These are phyloP conservation scores for Cryptosporidium andersoni DNA, from an alignment of 169 alveolate genomes.

Conservation along the genomic window DNA sequence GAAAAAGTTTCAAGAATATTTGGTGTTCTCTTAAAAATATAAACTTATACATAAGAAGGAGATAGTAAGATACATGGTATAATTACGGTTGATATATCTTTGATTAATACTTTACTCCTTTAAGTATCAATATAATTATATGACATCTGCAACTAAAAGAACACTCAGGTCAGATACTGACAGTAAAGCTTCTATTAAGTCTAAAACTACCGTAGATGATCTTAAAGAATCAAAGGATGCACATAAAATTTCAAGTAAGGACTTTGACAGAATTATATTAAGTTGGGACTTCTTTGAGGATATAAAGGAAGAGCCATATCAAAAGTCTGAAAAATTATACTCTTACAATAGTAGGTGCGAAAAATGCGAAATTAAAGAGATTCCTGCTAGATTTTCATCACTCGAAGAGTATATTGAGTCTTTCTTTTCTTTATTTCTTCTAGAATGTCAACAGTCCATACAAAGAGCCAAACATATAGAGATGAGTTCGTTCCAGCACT, in stretches of 20 bases:
- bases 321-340: slow-evolving; percentile 7
- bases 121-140: too few relatives aligned
- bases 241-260: slow-evolving; percentile 11
- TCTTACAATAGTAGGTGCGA: slow-evolving; percentile 36
- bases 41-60: too few relatives aligned
- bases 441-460: slow-evolving; percentile 67
- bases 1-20: too few relatives aligned
- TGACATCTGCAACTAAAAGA: too few relatives aligned
- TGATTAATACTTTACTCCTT: too few relatives aligned
- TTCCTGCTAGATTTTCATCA: slow-evolving; percentile 29
- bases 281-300: slow-evolving; percentile 66
- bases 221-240: neutral
- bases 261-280: slow-evolving; percentile 46
- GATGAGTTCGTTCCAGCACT: slow-evolving; percentile 45
- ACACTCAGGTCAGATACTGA: too few relatives aligned
- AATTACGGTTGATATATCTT: too few relatives aligned
- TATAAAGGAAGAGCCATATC: slow-evolving; percentile 36
- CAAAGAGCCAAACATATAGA: slow-evolving; percentile 67
- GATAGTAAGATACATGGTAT: too few relatives aligned
- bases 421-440: slow-evolving; percentile 47
- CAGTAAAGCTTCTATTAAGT: too few relatives aligned
- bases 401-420: slow-evolving; percentile 34
- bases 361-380: slow-evolving; percentile 14
- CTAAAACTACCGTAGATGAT: too few relatives aligned
- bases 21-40: too few relatives aligned